These are phyloP conservation scores for Dillenia turbinata DNA, from an alignment of 164 flowering plant species.

Conservation along the genomic window DNA sequence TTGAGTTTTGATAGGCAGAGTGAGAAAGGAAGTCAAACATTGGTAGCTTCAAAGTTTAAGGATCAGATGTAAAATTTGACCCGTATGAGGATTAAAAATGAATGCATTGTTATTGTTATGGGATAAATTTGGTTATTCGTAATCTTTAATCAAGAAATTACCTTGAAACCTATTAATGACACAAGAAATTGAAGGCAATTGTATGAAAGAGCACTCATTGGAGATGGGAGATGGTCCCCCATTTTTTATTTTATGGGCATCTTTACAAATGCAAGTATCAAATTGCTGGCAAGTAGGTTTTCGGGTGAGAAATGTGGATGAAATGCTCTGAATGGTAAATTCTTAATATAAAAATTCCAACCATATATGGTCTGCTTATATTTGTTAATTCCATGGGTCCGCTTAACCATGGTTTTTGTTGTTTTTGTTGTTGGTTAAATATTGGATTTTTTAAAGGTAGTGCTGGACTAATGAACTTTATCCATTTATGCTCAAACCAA, in stretches of 20 bases:
- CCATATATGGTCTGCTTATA: neutral
- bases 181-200: too few species aligned
- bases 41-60: too few species aligned
- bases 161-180: too few species aligned
- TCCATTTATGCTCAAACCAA: neutral
- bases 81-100: too few species aligned
- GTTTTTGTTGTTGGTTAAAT: neutral
- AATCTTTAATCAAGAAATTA: too few species aligned
- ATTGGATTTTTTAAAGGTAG: neutral
- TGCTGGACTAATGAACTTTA: neutral
- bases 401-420: neutral
- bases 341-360: neutral
- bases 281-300: too few species aligned
- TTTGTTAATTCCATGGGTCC: neutral
- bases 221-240: neutral
- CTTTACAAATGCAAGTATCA: neutral
- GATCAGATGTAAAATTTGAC: too few species aligned
- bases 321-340: neutral
- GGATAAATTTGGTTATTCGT: too few species aligned
- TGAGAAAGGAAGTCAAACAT: neutral
- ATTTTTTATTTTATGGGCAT: neutral
- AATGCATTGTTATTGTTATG: too few species aligned
- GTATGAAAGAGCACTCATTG: too few species aligned
- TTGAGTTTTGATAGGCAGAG: too few species aligned
- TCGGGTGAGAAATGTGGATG: neutral